phyloP scores from a whole-genome alignment of 371 early-diverging fungal genomes.

The Mucor piriformis region DNA sequence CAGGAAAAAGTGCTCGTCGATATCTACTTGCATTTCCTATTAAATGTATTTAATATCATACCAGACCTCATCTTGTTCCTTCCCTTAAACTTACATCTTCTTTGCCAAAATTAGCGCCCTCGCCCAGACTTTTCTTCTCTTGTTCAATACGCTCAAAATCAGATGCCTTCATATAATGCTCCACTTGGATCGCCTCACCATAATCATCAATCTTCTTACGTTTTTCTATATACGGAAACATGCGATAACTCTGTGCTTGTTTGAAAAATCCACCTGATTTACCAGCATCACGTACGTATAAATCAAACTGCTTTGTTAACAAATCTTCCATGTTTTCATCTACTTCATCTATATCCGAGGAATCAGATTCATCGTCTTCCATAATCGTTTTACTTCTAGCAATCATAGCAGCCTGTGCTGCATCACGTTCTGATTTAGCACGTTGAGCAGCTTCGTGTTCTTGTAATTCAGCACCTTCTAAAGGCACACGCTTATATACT shows the following conservation, averaged over 20 bases:
- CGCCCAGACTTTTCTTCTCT: slow-evolving; percentile 43
- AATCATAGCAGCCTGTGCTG: slow-evolving; percentile 73
- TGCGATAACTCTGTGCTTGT: slow-evolving; percentile 78
- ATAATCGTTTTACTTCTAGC: slow-evolving; percentile 69
- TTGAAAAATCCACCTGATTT: slow-evolving; percentile 79
- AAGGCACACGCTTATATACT: slow-evolving; percentile 64
- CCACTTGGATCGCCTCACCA: slow-evolving; percentile 88
- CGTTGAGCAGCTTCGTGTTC: slow-evolving; percentile 66
- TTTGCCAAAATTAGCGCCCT: slow-evolving; percentile 55
- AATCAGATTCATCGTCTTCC: slow-evolving; percentile 76
- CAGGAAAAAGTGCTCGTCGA: slow-evolving; percentile 50
- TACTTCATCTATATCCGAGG: slow-evolving; percentile 65
- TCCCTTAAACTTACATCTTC: slow-evolving; percentile 32
- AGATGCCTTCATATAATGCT: slow-evolving; percentile 65
- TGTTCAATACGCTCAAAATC: slow-evolving; percentile 45
- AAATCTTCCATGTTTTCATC: slow-evolving; percentile 63
- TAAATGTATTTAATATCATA: no score
- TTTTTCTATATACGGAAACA: slow-evolving; percentile 89
- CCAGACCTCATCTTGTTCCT: no score
- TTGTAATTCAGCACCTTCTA: slow-evolving; percentile 89
- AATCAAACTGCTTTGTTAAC: slow-evolving; percentile 68
- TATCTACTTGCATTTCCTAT: slow-evolving; percentile 48
- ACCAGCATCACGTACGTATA: slow-evolving; percentile 77
- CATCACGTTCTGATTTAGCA: slow-evolving; percentile 70
- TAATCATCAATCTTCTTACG: slow-evolving; percentile 90